phyloP scores from a whole-genome alignment of 225 moss, liverwort and hornwort genomes.

The Pleurozium schreberi region DNA sequence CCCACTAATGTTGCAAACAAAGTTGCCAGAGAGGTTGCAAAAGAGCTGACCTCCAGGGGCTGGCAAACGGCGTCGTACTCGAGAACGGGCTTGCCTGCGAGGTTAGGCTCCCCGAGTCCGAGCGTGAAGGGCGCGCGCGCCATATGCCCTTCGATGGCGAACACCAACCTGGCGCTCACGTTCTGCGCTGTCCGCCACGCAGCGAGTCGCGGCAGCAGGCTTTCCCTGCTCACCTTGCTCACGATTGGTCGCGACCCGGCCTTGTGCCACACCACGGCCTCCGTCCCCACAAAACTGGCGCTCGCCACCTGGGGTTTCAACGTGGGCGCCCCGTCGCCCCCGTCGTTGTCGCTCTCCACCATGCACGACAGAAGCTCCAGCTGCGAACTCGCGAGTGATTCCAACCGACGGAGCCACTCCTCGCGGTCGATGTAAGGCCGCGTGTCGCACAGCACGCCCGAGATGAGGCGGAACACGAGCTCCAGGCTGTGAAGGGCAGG shows the following conservation, averaged over 20 bases:
- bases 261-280: slow-evolving; percentile 41
- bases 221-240: slow-evolving; percentile 44
- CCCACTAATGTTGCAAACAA: background rate
- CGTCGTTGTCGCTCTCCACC: slow-evolving; percentile 40
- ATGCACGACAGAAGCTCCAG: slow-evolving; percentile 57
- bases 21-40: background rate
- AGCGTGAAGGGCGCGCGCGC: slow-evolving; percentile 67
- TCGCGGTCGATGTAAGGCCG: slow-evolving; percentile 63
- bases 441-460: slow-evolving; percentile 36
- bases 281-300: slow-evolving; percentile 7
- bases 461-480: slow-evolving; percentile 70
- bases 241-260: slow-evolving; percentile 25
- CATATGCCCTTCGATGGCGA: slow-evolving; percentile 77
- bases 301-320: slow-evolving; percentile 13
- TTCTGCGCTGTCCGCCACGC: slow-evolving; percentile 66
- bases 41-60: slow-evolving; percentile 30
- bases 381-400: slow-evolving; percentile 53
- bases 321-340: slow-evolving; percentile 5
- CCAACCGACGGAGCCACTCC: slow-evolving; percentile 71
- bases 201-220: slow-evolving; percentile 50
- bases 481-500: slow-evolving; percentile 74
- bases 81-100: slow-evolving; percentile 56
- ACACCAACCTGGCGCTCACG: slow-evolving; percentile 48
- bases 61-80: slow-evolving; percentile 68
- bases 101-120: slow-evolving; percentile 75